Percentiles rank a stretch among this genome's conserved stretches.
Conservation (phyloP, 2,329 filamentous ascomycete genomes). For the Akanthomyces muscarius region DNA sequence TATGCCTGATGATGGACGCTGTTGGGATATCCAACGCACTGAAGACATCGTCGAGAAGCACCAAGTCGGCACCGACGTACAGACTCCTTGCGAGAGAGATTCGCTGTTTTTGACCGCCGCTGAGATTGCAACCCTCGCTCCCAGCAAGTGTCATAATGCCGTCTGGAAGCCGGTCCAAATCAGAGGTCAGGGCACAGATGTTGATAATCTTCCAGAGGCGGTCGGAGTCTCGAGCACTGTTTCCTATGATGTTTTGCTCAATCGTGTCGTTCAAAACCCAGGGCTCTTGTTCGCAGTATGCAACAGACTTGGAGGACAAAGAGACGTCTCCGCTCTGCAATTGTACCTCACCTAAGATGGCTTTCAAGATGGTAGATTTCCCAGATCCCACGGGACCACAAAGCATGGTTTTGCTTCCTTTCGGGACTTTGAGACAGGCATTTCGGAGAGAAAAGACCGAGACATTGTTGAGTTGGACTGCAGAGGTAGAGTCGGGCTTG, state of each 20-base stretch:
- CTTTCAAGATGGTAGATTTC: constrained; percentile 32
- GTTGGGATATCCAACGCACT: constrained; percentile 27
- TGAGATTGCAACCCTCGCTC: constrained; percentile 34
- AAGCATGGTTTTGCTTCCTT: constrained; percentile 24
- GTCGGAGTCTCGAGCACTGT: constrained; percentile 22
- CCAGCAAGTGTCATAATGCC: constrained; percentile 34
- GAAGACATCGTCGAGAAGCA: constrained; percentile 32
- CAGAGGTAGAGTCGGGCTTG: too few species aligned
- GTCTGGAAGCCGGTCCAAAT: constrained; percentile 27
- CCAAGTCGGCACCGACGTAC: constrained; percentile 24
- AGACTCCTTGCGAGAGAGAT: constrained; percentile 24
- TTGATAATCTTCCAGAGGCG: constrained; percentile 26
- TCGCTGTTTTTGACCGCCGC: constrained; percentile 24
- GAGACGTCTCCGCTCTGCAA: not conserved
- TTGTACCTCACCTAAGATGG: constrained; percentile 28
- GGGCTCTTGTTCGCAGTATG: constrained; percentile 27
- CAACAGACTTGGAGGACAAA: constrained; percentile 6
- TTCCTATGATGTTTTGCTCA: constrained; percentile 31
- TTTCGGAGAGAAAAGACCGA: not conserved
- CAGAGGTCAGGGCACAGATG: constrained; percentile 23
- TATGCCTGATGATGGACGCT: constrained; percentile 23
- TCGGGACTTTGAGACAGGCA: not conserved
- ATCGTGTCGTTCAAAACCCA: constrained; percentile 30
- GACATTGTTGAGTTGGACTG: not conserved
- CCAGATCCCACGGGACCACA: constrained; percentile 34